These are phyloP conservation scores for Wickerhamomyces bisporus DNA, from an alignment of 805 yeast species.

Conservation along the genomic window DNA sequence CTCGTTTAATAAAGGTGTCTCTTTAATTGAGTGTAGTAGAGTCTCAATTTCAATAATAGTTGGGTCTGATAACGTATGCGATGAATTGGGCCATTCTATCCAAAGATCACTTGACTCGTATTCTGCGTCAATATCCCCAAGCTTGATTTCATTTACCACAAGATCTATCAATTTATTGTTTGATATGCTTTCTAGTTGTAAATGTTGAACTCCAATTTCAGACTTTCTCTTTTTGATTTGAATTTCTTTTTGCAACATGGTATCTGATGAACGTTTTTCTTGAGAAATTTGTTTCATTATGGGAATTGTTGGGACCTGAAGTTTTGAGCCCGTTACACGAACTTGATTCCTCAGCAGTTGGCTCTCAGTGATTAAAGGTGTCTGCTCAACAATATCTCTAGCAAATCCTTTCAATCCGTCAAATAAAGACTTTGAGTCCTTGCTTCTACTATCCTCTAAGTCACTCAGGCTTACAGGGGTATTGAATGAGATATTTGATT, in stretches of 20 bases:
- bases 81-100: constrained; percentile 20
- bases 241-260: too few relatives aligned
- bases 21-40: constrained; percentile 15
- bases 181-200: constrained; percentile 13
- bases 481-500: constrained; percentile 4
- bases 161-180: constrained; percentile 5
- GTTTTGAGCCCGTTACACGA: too few relatives aligned
- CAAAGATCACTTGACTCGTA: constrained; percentile 21
- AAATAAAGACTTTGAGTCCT: constrained; percentile 7
- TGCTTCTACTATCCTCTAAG: not conserved
- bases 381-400: not conserved
- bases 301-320: too few relatives aligned
- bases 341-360: not conserved
- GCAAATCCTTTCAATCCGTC: constrained; percentile 13
- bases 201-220: constrained; percentile 11
- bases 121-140: constrained; percentile 25
- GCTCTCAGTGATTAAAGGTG: constrained; percentile 2
- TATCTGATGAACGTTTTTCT: too few relatives aligned
- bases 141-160: constrained; percentile 10
- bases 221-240: constrained; percentile 15
- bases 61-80: constrained; percentile 14
- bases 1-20: constrained; percentile 7
- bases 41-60: constrained; percentile 20
- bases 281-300: too few relatives aligned
- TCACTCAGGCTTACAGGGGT: not conserved